phyloP scores from a whole-genome alignment of 1,139 yeast species.

The Lodderomyces metapsilosis region DNA sequence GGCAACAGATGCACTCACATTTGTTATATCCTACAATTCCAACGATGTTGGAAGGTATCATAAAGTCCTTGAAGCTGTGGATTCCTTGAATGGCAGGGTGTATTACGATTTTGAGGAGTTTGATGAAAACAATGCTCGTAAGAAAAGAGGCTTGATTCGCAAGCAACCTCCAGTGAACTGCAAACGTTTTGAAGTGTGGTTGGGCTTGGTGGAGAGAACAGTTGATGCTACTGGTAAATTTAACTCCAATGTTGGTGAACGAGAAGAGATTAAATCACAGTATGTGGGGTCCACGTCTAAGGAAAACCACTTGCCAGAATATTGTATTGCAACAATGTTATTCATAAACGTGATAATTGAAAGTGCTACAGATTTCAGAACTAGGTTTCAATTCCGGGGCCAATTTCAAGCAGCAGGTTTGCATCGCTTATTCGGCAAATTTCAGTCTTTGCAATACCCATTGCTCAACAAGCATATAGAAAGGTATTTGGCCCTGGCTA shows the following conservation, averaged over 20 bases:
- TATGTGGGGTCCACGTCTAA: constrained; percentile 26
- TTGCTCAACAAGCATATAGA: constrained; percentile 64
- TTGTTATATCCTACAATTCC: constrained; percentile 43
- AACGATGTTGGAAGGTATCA: constrained; percentile 51
- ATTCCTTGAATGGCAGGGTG: constrained; percentile 57
- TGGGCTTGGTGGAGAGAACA: constrained; percentile 67
- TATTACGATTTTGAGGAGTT: constrained; percentile 48
- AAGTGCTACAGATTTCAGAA: constrained; percentile 62
- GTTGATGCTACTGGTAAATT: constrained; percentile 82
- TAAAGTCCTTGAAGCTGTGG: constrained; percentile 64
- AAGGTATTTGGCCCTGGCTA: constrained; percentile 63
- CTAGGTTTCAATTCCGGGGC: constrained; percentile 73
- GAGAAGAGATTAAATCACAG: constrained; percentile 71
- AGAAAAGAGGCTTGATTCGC: constrained; percentile 31
- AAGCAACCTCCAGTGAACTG: constrained; percentile 39
- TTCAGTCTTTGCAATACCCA: constrained; percentile 62
- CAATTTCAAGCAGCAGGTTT: constrained; percentile 79
- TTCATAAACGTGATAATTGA: constrained; percentile 71
- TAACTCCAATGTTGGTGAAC: constrained; percentile 90
- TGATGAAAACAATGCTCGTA: constrained; percentile 9
- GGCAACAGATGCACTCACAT: constrained; percentile 72
- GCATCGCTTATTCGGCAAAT: constrained; percentile 57
- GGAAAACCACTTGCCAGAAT: constrained; percentile 76
- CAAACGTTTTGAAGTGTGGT: constrained; percentile 83
- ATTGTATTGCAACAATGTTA: constrained; percentile 74